A percentile compares a stretch with the other conserved stretches of the same genome.
phyloP scores from a whole-genome alignment of 805 yeast species.

The Myxozyma vanderwaltii region DNA sequence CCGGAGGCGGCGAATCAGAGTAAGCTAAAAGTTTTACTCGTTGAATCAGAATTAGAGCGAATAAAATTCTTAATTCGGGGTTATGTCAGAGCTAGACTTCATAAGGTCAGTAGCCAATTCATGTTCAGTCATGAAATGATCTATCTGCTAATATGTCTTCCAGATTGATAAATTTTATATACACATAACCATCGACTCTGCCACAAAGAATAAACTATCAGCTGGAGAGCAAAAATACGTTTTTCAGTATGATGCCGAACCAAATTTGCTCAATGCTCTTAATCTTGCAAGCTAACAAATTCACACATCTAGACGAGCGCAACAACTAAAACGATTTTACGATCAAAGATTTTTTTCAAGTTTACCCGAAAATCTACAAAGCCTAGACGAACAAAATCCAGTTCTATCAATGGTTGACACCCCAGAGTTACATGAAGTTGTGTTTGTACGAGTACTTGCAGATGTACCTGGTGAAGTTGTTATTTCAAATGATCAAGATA shows the following conservation, averaged over 20 bases:
- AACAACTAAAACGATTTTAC: constrained; percentile 55
- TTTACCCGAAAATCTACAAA: constrained; percentile 69
- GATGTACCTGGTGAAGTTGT: constrained; percentile 47
- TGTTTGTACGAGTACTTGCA: constrained; percentile 62
- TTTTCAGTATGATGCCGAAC: constrained; percentile 44
- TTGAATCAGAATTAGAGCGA: constrained; percentile 90
- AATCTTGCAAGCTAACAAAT: not conserved
- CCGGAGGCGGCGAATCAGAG: constrained; percentile 56
- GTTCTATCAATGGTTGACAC: constrained; percentile 72
- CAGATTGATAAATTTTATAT: constrained; percentile 71
- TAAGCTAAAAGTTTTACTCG: constrained; percentile 76
- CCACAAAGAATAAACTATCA: constrained; percentile 51
- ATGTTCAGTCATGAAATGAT: not conserved
- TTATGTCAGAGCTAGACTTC: constrained; percentile 74
- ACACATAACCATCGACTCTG: constrained; percentile 52
- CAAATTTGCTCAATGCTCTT: not conserved
- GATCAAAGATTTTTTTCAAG: constrained; percentile 64
- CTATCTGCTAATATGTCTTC: not conserved
- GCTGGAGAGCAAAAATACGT: constrained; percentile 65
- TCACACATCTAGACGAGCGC: constrained; percentile 14
- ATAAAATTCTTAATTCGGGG: constrained; percentile 78
- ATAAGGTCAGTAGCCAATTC: constrained; percentile 31
- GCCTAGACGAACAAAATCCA: constrained; percentile 73
- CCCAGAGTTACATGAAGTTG: constrained; percentile 77
- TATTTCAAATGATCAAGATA: constrained; percentile 51